Evolutionary conservation across 495 filamentous ascomycete species (phyloP), one percentile per base, ranked within the genome.

Genomic region (Amphirosellinia nigrospora): DNA sequence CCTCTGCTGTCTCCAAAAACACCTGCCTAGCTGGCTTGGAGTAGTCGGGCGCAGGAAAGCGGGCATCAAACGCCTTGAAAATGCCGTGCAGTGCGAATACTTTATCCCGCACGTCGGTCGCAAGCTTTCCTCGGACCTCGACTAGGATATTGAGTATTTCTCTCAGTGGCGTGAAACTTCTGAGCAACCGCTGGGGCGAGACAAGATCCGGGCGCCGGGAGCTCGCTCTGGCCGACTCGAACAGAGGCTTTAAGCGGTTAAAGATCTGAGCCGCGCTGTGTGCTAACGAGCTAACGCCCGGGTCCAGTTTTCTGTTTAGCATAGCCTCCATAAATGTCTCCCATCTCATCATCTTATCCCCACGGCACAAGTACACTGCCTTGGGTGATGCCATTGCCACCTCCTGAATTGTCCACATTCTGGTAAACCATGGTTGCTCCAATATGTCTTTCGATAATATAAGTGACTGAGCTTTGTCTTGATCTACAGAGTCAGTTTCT

Each of bases 351-450:
- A 43, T 43, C 39, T 43, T 43, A 43, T 43, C 39, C 13, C 39
- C 52, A 15, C 52, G 52, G 52, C 52, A 56, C 52, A 56, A 11
- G 16, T 56, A 56, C 52, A 56, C 52, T 11, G 28, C 52, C 3
- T 56, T 56, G 0, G 52, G 52, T 32, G 52, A 56, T 56, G 52
- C 52, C 52, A 56, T 56, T 56, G 52, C 52, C 16, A 56, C 52
- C 26, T 56, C 52, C 15, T 56, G 52, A 32, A 56, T 56, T 56
- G 52, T 56, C 52, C 52, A 56, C 52, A 56, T 56, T 30, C 52
- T 26, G 13, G 52, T 56, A 30, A 56, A 56, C 52, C 52, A 56
- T 56, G 52, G 52, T 26, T 56, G 52, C 0, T 56, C 52, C 52
- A 56, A 32, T 56, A 56, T 34, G 11, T 56, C 52, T 28, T 56